phyloP scores from a whole-genome alignment of 106 monocot species.

The Dendrobium chrysotoxum region DNA sequence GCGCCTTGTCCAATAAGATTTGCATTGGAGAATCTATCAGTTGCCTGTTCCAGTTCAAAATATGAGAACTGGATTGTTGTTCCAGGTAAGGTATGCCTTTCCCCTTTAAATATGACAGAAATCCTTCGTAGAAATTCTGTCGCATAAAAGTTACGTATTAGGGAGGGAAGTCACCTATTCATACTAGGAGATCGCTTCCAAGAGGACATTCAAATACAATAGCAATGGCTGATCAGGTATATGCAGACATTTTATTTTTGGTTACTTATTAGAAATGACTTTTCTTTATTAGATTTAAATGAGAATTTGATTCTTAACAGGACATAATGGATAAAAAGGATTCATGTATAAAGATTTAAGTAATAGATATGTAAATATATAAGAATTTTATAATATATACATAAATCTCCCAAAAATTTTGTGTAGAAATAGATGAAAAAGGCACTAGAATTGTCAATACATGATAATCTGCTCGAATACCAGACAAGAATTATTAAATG shows the following conservation, averaged over 20 bases:
- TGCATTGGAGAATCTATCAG: slow-evolving; percentile 59
- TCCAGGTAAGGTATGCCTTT: slow-evolving; percentile 36
- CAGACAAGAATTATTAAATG: background rate
- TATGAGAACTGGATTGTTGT: slow-evolving; percentile 62
- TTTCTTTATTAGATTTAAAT: too few relatives aligned
- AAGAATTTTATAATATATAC: too few relatives aligned
- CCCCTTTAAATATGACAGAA: slow-evolving; percentile 26
- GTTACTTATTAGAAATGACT: too few relatives aligned
- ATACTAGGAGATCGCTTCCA: background rate
- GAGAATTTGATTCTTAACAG: too few relatives aligned
- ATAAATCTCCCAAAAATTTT: too few relatives aligned
- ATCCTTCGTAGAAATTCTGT: slow-evolving; percentile 38
- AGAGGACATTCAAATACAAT: background rate
- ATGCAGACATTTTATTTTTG: background rate
- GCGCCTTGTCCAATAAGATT: slow-evolving; percentile 79
- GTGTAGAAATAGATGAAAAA: too few relatives aligned
- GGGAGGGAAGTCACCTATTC: background rate
- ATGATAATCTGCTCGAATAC: background rate
- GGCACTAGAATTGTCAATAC: background rate
- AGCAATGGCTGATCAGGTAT: background rate
- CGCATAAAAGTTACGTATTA: background rate
- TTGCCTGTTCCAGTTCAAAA: slow-evolving; percentile 73
- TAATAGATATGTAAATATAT: too few relatives aligned
- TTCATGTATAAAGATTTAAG: too few relatives aligned
- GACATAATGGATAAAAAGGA: too few relatives aligned